Evolutionary conservation across 805 yeast species (phyloP), one percentile per base, ranked within the genome.

Genomic region (Wickerhamomyces hampshirensis): DNA sequence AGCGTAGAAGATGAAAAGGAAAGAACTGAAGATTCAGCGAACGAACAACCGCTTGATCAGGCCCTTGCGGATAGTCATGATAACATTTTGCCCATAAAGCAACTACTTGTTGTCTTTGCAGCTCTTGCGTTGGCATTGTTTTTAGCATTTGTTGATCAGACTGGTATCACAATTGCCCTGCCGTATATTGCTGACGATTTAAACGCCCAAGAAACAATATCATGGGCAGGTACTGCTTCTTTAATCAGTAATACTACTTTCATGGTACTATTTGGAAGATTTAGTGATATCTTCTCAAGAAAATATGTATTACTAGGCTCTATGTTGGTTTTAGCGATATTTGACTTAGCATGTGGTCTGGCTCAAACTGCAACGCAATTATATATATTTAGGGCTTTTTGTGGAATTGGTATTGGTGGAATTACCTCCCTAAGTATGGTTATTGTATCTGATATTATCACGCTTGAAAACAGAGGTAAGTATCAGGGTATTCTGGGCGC

Each of bases 141-240:
- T 13, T 11, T 42, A 6, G 27, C 40, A 2, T 39, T 43, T 13
- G 41, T 37, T 6, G 47, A 43, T 18, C 39, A 34, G 9, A 40
- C 33, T 4, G 45, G 38, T 14, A 33, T 43, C 3, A 24, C 47
- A 1, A n/a, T 40, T 5, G 38, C 40, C 1, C 17, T 35, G 3
- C 66, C 79, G 2, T 40, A 48, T n/a, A 73, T 75, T 26, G 75
- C 72, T 6, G 49, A 59, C 18, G 77, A 67, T 23, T 55, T 75
- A 31, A 38, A 71, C 32, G 73, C 77, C 2, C 59, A 63, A 28
- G 58, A 57, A 14, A 66, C 77, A 1, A 71, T 75, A 30, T 66
- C 74, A 31, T 75, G 82, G 82, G 79, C 77, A 0, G 79, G 78
- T 28, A 72, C 81, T 0, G 65, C 80, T 3, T 51, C 68, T 5